These are phyloP conservation scores for Orbilia oligospora DNA, from an alignment of 2,329 filamentous ascomycete genomes.

Conservation along the genomic window DNA sequence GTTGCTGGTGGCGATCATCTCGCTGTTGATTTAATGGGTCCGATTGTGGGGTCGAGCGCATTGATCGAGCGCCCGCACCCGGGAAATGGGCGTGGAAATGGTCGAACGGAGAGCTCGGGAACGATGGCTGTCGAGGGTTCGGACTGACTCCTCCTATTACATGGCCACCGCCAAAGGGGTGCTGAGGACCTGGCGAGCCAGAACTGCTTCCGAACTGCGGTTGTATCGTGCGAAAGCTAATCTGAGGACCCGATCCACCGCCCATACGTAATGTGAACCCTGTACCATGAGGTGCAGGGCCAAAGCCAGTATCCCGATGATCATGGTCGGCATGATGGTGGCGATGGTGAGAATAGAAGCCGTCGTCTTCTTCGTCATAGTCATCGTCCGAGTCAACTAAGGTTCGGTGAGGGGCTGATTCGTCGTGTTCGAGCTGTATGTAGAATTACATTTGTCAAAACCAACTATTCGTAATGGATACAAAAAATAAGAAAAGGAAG, in stretches of 20 bases:
- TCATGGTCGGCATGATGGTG: constrained; percentile 6
- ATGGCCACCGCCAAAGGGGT: constrained; percentile 43
- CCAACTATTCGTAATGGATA: not conserved
- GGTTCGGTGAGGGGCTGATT: constrained; percentile 38
- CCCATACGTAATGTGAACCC: constrained; percentile 57
- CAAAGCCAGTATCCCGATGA: not conserved
- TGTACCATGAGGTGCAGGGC: constrained; percentile 15
- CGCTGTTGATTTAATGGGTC: constrained; percentile 11
- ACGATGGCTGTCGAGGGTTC: constrained; percentile 28
- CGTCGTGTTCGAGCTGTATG: constrained; percentile 45
- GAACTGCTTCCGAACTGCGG: constrained; percentile 21
- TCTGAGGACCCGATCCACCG: constrained; percentile 45
- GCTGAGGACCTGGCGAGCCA: constrained; percentile 13
- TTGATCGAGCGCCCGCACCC: constrained; percentile 12
- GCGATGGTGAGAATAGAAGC: constrained; percentile 3
- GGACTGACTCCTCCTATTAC: constrained; percentile 45
- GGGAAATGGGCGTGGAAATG: constrained; percentile 25
- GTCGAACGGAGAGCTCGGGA: constrained; percentile 38
- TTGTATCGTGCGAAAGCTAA: constrained; percentile 54
- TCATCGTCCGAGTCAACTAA: constrained; percentile 39
- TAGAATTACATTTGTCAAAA: not conserved
- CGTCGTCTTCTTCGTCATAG: constrained; percentile 35
- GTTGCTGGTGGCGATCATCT: not conserved
- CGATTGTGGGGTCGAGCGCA: constrained; percentile 12
- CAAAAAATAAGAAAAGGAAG: not conserved